These are phyloP conservation scores for Ogataea corticis DNA, from an alignment of 805 yeast genomes.

Conservation along the genomic window DNA sequence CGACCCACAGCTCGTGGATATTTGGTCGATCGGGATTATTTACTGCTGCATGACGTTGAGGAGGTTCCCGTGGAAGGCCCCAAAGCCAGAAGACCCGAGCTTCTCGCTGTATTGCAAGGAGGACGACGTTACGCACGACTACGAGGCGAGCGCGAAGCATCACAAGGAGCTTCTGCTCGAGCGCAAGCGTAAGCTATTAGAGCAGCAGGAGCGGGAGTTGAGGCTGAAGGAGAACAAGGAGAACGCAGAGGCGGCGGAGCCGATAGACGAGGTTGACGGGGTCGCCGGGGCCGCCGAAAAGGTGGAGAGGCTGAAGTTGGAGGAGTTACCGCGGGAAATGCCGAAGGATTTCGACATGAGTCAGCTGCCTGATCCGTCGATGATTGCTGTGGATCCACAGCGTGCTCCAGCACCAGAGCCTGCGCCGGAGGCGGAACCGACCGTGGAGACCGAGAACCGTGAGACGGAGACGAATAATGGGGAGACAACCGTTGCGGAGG, in stretches of 20 bases:
- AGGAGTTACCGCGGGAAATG: conserved; percentile 16
- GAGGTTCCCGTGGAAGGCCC: conserved; percentile 87
- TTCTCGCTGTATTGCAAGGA: conserved; percentile 62
- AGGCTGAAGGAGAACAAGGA: conserved; percentile 14
- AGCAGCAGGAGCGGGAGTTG: conserved; percentile 28
- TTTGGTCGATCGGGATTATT: conserved; percentile 83
- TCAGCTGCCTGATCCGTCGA: conserved; percentile 36
- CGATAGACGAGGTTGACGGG: too few species aligned
- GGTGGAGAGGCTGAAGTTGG: conserved; percentile 9
- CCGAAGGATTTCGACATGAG: conserved; percentile 34
- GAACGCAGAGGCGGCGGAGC: conserved; percentile 14
- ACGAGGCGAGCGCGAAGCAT: conserved; percentile 66
- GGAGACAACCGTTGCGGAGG: not conserved
- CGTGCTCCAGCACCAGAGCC: too few species aligned
- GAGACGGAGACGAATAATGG: not conserved
- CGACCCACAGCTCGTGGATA: conserved; percentile 77
- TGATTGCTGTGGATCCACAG: conserved; percentile 23
- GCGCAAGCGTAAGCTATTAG: conserved; percentile 50
- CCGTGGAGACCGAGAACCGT: not conserved
- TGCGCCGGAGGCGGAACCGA: too few species aligned
- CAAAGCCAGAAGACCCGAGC: conserved; percentile 67
- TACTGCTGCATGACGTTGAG: conserved; percentile 85
- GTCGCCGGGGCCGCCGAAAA: conserved; percentile 7
- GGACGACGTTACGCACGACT: conserved; percentile 79
- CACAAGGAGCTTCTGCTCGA: conserved; percentile 65